Conservation (phyloP, 1,284 basidiomycete genomes). For the Malassezia caprae region DNA sequence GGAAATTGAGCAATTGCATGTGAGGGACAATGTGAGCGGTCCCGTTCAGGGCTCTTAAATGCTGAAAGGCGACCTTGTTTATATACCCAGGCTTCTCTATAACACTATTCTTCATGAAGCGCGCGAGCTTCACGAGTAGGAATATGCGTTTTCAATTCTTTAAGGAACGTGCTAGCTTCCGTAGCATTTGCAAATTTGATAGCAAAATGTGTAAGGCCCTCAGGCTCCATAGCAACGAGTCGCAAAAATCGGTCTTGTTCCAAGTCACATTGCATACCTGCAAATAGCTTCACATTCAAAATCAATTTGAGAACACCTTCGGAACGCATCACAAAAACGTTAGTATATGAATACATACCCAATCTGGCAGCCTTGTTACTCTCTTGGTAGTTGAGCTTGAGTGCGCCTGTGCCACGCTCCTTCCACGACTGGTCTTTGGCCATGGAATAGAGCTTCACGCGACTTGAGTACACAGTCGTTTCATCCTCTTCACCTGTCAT, state of each 20-base stretch:
- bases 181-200: slow-evolving; percentile 26
- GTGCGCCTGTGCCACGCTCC: slow-evolving; percentile 71
- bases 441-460: slow-evolving; percentile 72
- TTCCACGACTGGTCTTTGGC: slow-evolving; percentile 61
- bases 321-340: slow-evolving; percentile 74
- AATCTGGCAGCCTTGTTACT: slow-evolving; percentile 61
- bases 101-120: neutral
- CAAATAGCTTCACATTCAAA: slow-evolving; percentile 74
- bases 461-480: slow-evolving; percentile 68
- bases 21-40: neutral
- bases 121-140: neutral
- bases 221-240: slow-evolving; percentile 40
- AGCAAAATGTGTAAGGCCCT: slow-evolving; percentile 35
- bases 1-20: neutral
- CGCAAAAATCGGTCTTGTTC: slow-evolving; percentile 55
- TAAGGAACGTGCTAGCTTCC: slow-evolving; percentile 5
- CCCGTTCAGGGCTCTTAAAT: neutral
- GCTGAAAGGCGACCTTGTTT: neutral
- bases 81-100: neutral
- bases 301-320: slow-evolving; percentile 78
- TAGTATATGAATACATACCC: slow-evolving; percentile 50
- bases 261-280: slow-evolving; percentile 68
- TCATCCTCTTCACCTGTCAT: slow-evolving; percentile 87
- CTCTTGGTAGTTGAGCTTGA: slow-evolving; percentile 70
- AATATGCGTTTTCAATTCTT: slow-evolving; percentile 4